These are phyloP conservation scores for Coniophora puteana DNA, from an alignment of 1,284 basidiomycete genomes.

Conservation along the genomic window DNA sequence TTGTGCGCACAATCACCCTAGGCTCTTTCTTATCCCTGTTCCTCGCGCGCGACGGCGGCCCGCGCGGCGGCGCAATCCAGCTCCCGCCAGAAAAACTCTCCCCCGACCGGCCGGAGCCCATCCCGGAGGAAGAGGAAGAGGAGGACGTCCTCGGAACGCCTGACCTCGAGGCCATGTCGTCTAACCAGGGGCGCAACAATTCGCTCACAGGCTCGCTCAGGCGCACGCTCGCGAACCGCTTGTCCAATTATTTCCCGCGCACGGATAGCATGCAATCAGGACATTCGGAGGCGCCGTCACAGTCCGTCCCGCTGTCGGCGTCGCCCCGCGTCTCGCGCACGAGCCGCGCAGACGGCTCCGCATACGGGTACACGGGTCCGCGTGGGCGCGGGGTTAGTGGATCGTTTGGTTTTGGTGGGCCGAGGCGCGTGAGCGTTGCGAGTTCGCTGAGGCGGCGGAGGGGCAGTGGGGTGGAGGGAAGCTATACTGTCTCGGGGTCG, in stretches of 20 bases:
- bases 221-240: slow-evolving; percentile 45
- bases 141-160: slow-evolving; percentile 39
- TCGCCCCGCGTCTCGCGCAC: slow-evolving; percentile 42
- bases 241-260: slow-evolving; percentile 59
- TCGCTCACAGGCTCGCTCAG: slow-evolving; percentile 35
- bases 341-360: slow-evolving; percentile 66
- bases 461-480: slow-evolving; percentile 43
- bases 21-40: slow-evolving; percentile 88
- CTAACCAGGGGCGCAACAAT: slow-evolving; percentile 40
- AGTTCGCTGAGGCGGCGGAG: slow-evolving; percentile 44
- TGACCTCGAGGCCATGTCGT: too few species aligned
- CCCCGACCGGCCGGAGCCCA: slow-evolving; percentile 36
- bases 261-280: too few species aligned
- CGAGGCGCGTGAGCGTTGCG: slow-evolving; percentile 37
- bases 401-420: slow-evolving; percentile 30
- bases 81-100: slow-evolving; percentile 69
- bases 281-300: slow-evolving; percentile 42
- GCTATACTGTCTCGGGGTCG: slow-evolving; percentile 33
- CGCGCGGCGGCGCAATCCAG: slow-evolving; percentile 78
- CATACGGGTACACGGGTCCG: slow-evolving; percentile 83
- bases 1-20: slow-evolving; percentile 18
- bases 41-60: slow-evolving; percentile 87
- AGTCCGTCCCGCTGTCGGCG: slow-evolving; percentile 44
- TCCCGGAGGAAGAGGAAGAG: slow-evolving; percentile 56
- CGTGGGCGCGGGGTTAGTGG: too few species aligned